Base-by-base conservation (phyloP, 768 basidiomycete genomes). In the Lentinus tigrinus region DNA sequence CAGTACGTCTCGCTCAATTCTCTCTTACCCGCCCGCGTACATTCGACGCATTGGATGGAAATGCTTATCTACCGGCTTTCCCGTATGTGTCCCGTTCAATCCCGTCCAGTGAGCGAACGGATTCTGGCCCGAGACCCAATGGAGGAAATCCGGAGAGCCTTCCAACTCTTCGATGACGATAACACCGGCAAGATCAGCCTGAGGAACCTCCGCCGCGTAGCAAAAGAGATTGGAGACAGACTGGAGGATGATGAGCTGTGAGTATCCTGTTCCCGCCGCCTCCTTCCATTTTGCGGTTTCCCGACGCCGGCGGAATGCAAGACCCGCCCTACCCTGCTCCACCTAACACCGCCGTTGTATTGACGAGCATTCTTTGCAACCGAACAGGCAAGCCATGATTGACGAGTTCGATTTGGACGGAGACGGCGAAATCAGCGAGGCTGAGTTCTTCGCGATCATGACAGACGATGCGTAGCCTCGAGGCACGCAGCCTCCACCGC, bases 371-470 rank as follows among this genome's bases (percentile, higher is more conserved):
- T 17, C 21, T 38, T 48, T 52, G n/a, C 14, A 16, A 7, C 31
- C 7, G n/a, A 24, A 4, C 65, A 98, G 96, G 64, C 95, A 98
- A 85, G 97, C 97, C 23, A 99, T 99, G 97, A 99, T 99, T 69
- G 97, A 99, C 67, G 97, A 99, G 75, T 99, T 99, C 70, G 97
- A 99, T 73, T 85, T 99, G 24, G 97, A 99, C 76, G 89, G 94
- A 71, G 97, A 99, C 64, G 95, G 95, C 27, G 96, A 96, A 77
- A 98, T 98, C 72, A 95, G 87, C 69, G 90, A 95, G 70, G 87
- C 92, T 69, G 97, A 99, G 73, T 98, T 99, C 77, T 86, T 95
- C 66, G 89, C 91, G 43, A 96, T 98, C 72, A 95, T 98, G 95
- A 91, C 91, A 23, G 95, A 97, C 74, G 94, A 96, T 59, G 80